A percentile compares a stretch with the other conserved stretches of the same genome.
Conservation (phyloP, 192 early-diverging fungal genomes). For the Neocallimastix lanati region DNA sequence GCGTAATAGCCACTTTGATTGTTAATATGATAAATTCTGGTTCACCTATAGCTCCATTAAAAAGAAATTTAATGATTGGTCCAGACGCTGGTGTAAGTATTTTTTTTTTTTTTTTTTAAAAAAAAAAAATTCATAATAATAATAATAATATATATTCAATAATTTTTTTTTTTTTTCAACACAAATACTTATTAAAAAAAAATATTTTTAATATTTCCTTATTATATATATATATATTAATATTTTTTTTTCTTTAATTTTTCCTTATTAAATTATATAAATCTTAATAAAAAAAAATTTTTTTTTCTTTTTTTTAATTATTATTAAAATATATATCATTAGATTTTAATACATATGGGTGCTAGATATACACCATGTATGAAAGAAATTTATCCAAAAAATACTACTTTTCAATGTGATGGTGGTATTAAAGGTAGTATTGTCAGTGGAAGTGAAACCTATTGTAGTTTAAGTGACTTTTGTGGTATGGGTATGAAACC, state of each 20-base stretch:
- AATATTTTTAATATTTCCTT: too few species aligned
- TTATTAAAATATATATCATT: too few species aligned
- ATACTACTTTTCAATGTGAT: background rate
- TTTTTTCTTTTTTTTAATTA: too few species aligned
- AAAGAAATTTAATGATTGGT: background rate
- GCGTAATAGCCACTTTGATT: slow-evolving; percentile 9
- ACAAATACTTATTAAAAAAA: too few species aligned
- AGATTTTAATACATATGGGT: slow-evolving; percentile 49
- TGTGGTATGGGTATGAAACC: slow-evolving; percentile 29
- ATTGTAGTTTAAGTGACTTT: slow-evolving; percentile 34
- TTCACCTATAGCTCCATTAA: background rate
- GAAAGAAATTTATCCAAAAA: slow-evolving; percentile 8
- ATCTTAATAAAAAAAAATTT: too few species aligned
- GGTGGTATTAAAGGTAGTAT: background rate
- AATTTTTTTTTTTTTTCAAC: too few species aligned
- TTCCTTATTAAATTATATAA: too few species aligned
- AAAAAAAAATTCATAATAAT: background rate
- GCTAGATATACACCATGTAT: slow-evolving; percentile 71
- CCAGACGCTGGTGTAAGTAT: background rate
- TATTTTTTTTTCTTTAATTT: too few species aligned
- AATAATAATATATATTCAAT: too few species aligned
- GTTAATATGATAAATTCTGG: background rate
- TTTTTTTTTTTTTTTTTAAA: background rate
- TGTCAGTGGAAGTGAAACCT: background rate
- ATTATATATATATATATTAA: too few species aligned